phyloP scores from a whole-genome alignment of 2,329 filamentous ascomycete genomes.

The Didymella pomorum region DNA sequence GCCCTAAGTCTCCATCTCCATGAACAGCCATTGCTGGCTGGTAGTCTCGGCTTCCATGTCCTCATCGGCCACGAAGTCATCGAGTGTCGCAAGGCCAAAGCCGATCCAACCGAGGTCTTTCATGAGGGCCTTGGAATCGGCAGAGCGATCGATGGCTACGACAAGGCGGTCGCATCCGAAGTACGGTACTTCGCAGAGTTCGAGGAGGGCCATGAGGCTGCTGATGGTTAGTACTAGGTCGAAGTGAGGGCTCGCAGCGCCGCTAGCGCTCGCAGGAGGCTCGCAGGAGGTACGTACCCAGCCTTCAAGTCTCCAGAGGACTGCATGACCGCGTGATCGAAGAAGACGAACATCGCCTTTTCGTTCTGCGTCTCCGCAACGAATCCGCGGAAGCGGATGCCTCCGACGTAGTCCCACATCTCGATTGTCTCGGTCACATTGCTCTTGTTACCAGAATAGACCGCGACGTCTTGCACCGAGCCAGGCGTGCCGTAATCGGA shows the following conservation, averaged over 20 bases:
- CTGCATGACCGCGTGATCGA: conserved; percentile 72
- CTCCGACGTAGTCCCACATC: conserved; percentile 85
- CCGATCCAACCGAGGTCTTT: conserved; percentile 93
- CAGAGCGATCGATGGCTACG: conserved; percentile 78
- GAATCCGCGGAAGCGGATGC: conserved; percentile 86
- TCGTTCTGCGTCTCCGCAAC: conserved; percentile 73
- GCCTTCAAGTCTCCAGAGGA: conserved; percentile 79
- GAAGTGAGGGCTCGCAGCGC: background rate
- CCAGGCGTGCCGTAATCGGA: conserved; percentile 39
- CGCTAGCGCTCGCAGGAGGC: background rate
- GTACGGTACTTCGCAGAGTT: conserved; percentile 76
- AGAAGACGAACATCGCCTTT: conserved; percentile 86
- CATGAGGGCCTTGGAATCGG: conserved; percentile 69
- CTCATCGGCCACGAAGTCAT: conserved; percentile 73
- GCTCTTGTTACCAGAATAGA: conserved; percentile 26
- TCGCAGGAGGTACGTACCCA: conserved; percentile 68
- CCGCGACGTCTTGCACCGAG: conserved; percentile 35
- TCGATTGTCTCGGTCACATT: conserved; percentile 72
- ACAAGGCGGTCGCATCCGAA: conserved; percentile 80
- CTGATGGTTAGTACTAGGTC: conserved; percentile 21
- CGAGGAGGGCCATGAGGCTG: conserved; percentile 81
- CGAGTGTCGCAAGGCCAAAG: conserved; percentile 82
- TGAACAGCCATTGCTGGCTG: conserved; percentile 83
- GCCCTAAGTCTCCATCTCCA: conserved; percentile 77
- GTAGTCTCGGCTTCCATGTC: conserved; percentile 56